Conservation (phyloP, 2,329 filamentous ascomycete species). For the Cercospora sp. region DNA sequence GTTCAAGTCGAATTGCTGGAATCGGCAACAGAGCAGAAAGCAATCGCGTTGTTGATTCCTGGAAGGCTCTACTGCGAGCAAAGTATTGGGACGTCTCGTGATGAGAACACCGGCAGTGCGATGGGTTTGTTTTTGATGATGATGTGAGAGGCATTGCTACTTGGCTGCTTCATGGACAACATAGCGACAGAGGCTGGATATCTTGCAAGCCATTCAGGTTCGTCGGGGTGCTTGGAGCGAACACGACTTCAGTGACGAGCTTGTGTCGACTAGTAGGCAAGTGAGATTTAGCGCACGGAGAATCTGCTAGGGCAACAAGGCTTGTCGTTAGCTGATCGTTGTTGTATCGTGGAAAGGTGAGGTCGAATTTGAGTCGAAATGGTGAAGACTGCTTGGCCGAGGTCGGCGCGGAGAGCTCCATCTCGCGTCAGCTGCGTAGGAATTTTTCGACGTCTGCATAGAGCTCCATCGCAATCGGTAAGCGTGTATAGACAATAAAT, state of each 20-base stretch:
- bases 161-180: no score
- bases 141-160: no score
- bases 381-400: constrained; percentile 8
- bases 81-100: no score
- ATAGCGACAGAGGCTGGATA: no score
- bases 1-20: no score
- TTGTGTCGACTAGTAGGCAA: not conserved
- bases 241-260: not conserved
- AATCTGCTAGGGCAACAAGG: not conserved
- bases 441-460: not conserved
- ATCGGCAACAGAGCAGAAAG: no score
- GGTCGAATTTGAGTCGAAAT: not conserved
- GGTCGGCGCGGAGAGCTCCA: not conserved
- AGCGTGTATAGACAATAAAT: not conserved
- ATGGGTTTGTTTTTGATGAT: no score
- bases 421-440: not conserved
- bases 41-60: no score
- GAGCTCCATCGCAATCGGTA: constrained; percentile 7
- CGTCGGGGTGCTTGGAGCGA: no score
- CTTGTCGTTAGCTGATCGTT: not conserved
- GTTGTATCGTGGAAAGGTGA: not conserved
- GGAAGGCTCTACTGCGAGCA: no score
- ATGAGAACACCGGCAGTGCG: no score
- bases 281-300: not conserved
- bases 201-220: no score